Percentiles rank a stretch among this genome's conserved stretches.
phyloP scores from a whole-genome alignment of 2,329 filamentous ascomycete genomes.

The Talaromyces sp. region DNA sequence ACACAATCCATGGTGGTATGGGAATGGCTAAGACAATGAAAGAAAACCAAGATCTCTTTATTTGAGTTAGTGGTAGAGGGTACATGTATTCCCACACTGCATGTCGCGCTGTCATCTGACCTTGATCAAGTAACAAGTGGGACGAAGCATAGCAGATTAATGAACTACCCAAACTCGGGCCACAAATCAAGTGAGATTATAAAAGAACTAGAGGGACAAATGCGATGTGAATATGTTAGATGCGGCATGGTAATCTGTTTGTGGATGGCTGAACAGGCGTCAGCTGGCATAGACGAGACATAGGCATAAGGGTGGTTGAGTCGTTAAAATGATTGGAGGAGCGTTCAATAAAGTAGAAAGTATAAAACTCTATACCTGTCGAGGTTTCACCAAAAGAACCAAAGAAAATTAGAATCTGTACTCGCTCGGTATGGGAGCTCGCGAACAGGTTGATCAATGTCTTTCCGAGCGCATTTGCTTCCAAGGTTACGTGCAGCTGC shows the following conservation, averaged over 20 bases:
- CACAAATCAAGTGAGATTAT: conserved; percentile 63
- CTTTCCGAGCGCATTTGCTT: neutral
- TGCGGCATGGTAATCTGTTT: neutral
- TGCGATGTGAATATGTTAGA: neutral
- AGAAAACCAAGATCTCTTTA: conserved; percentile 87
- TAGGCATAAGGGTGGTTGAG: neutral
- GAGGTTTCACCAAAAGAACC: neutral
- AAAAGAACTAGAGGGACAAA: neutral
- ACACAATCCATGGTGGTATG: conserved; percentile 72
- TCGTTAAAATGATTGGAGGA: neutral
- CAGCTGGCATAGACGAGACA: neutral
- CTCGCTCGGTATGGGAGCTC: neutral
- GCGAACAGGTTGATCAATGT: neutral
- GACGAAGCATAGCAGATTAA: conserved; percentile 86
- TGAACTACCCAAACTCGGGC: conserved; percentile 83
- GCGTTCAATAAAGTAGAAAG: neutral
- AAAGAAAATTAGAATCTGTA: neutral
- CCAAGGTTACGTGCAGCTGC: neutral
- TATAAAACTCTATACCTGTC: neutral
- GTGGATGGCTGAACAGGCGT: neutral
- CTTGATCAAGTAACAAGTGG: conserved; percentile 69
- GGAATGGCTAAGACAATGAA: conserved; percentile 89
- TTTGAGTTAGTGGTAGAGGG: conserved; percentile 86
- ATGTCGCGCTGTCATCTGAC: neutral
- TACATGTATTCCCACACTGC: neutral